Conservation (phyloP, 306 rosid species). For the Inga oerstediana region DNA sequence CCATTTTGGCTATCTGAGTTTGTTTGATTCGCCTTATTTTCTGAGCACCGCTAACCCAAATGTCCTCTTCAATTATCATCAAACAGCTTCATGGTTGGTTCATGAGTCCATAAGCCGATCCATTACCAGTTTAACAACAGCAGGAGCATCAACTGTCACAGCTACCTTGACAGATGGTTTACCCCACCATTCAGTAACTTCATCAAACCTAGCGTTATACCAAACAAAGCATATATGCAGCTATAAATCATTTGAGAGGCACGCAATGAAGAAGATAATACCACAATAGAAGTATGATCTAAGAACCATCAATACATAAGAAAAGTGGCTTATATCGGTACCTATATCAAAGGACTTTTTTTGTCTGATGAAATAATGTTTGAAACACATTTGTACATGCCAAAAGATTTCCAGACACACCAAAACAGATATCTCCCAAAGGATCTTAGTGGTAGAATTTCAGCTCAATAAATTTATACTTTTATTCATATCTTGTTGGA, state of each 20-base stretch:
- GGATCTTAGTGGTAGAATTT: neutral
- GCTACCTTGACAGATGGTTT: conserved; percentile 88
- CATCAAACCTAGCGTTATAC: conserved; percentile 66
- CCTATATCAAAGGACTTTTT: neutral
- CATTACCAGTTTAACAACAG: conserved; percentile 63
- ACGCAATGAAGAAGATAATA: neutral
- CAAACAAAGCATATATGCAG: conserved; percentile 23
- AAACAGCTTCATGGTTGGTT: conserved; percentile 18
- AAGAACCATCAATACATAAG: neutral
- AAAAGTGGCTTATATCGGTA: neutral
- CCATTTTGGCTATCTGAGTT: neutral
- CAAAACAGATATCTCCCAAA: neutral
- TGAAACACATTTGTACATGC: neutral
- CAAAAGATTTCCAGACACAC: neutral
- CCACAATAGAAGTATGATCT: neutral
- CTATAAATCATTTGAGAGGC: neutral
- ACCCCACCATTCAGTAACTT: conserved; percentile 82
- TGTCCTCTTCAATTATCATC: neutral
- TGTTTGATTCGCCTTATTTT: neutral
- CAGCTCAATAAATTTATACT: neutral
- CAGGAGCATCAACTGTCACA: conserved; percentile 85
- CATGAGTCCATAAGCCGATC: conserved; percentile 70
- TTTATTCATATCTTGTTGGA: neutral
- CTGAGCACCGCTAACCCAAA: neutral
- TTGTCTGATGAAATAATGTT: neutral